phyloP scores from a whole-genome alignment of 2,329 filamentous ascomycete genomes.

The Exophiala bonariae region DNA sequence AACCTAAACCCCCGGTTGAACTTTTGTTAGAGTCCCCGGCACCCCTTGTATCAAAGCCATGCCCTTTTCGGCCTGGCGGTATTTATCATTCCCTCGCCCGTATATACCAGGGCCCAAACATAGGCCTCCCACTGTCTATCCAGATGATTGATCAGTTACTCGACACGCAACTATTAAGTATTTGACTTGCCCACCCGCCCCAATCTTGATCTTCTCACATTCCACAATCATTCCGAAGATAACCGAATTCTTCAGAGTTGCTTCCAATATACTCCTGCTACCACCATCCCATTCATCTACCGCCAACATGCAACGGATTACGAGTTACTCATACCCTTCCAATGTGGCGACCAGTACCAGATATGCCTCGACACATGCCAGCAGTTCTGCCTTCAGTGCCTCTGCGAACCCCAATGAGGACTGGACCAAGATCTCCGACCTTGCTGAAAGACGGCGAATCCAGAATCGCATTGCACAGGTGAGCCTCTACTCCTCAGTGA shows the following conservation, averaged over 20 bases:
- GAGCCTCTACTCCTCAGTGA: background rate
- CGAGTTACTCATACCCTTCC: slow-evolving; percentile 26
- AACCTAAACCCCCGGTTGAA: slow-evolving; percentile 19
- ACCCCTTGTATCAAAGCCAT: slow-evolving; percentile 11
- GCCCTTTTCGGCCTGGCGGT: slow-evolving; percentile 15
- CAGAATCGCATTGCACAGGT: slow-evolving; percentile 93
- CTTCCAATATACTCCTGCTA: no score
- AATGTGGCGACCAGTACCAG: slow-evolving; percentile 24
- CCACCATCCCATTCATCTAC: no score
- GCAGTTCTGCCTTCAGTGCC: slow-evolving; percentile 91
- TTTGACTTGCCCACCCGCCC: slow-evolving; percentile 1
- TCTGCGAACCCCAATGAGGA: slow-evolving; percentile 96
- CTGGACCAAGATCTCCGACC: slow-evolving; percentile 98
- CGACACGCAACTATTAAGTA: slow-evolving; percentile 19
- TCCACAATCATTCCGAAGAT: slow-evolving; percentile 1
- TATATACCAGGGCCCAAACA: slow-evolving; percentile 19
- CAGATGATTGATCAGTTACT: slow-evolving; percentile 16
- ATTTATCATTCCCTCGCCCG: slow-evolving; percentile 15
- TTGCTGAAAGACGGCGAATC: slow-evolving; percentile 89
- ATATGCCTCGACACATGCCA: slow-evolving; percentile 59
- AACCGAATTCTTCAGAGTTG: no score
- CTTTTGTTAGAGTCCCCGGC: slow-evolving; percentile 19
- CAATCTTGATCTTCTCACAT: slow-evolving; percentile 2
- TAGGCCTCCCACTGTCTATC: slow-evolving; percentile 22
- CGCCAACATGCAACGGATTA: slow-evolving; percentile 27